A percentile compares a stretch with the other conserved stretches of the same genome.
phyloP scores from a whole-genome alignment of 441 rosid species.

The Eutrema salsugineum region DNA sequence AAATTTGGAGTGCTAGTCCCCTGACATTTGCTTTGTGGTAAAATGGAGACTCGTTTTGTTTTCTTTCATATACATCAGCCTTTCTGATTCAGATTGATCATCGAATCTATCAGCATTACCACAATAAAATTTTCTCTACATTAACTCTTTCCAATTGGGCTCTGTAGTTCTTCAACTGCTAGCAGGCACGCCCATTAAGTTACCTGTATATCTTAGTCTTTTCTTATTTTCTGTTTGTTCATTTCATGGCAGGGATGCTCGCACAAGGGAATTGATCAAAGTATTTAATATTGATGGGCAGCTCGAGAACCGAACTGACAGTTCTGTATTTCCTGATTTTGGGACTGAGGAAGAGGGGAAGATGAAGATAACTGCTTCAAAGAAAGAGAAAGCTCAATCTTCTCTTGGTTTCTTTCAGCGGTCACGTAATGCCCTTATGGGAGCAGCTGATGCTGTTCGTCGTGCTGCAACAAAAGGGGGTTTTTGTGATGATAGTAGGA shows the following conservation, averaged over 20 bases:
- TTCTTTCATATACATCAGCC: neutral
- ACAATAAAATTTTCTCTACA: neutral
- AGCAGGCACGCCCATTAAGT: slow-evolving; percentile 14
- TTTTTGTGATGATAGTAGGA: slow-evolving; percentile 58
- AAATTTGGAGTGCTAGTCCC: slow-evolving; percentile 60
- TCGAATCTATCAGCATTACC: neutral
- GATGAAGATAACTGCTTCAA: slow-evolving; percentile 42
- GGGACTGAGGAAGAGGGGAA: slow-evolving; percentile 52
- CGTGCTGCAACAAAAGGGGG: slow-evolving; percentile 64
- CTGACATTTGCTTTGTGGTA: slow-evolving; percentile 62
- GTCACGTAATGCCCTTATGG: slow-evolving; percentile 73
- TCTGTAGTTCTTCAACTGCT: neutral
- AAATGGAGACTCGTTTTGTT: slow-evolving; percentile 9
- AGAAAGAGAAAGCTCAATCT: slow-evolving; percentile 59
- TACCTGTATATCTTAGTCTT: neutral
- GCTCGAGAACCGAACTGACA: slow-evolving; percentile 54
- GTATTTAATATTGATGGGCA: slow-evolving; percentile 69
- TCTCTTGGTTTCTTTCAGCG: slow-evolving; percentile 71
- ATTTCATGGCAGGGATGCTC: slow-evolving; percentile 55
- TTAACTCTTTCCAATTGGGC: neutral
- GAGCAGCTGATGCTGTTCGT: slow-evolving; percentile 86
- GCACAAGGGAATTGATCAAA: slow-evolving; percentile 64
- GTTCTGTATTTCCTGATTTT: slow-evolving; percentile 39
- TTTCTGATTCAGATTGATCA: neutral
- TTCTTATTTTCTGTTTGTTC: neutral